These are phyloP conservation scores for Geranium brycei DNA, from an alignment of 345 rosid genomes.

Conservation along the genomic window DNA sequence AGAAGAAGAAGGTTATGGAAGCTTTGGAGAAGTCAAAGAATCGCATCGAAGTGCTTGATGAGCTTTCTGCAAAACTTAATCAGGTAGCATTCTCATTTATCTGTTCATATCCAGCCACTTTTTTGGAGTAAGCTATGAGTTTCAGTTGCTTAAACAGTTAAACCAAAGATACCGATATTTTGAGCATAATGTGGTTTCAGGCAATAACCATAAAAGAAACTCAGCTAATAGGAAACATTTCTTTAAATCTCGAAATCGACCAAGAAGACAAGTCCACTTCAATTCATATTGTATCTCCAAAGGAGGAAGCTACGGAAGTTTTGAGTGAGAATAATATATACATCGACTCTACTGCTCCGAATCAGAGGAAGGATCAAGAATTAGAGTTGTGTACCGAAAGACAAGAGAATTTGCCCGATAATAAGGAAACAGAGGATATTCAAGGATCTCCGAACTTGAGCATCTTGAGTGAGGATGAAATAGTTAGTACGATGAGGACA, in stretches of 20 bases:
- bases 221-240: conserved; percentile 56
- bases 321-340: conserved; percentile 11
- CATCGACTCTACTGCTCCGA: background rate
- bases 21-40: conserved; percentile 65
- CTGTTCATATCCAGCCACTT: background rate
- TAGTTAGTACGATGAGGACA: conserved; percentile 13
- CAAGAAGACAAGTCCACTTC: conserved; percentile 26
- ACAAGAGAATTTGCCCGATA: conserved; percentile 10
- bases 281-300: conserved; percentile 59
- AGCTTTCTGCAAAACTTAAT: conserved; percentile 57
- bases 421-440: background rate
- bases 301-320: conserved; percentile 18
- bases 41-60: conserved; percentile 62
- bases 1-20: conserved; percentile 74
- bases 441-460: conserved; percentile 11
- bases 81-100: conserved; percentile 30
- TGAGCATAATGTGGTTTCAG: conserved; percentile 36
- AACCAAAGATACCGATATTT: background rate
- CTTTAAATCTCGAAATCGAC: conserved; percentile 41
- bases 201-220: conserved; percentile 65
- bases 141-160: background rate
- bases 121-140: background rate
- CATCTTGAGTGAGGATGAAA: conserved; percentile 16
- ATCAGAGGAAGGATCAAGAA: conserved; percentile 14
- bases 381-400: conserved; percentile 9